Conservation (phyloP, 495 filamentous ascomycete genomes). For the Aspergillus ostianus region DNA sequence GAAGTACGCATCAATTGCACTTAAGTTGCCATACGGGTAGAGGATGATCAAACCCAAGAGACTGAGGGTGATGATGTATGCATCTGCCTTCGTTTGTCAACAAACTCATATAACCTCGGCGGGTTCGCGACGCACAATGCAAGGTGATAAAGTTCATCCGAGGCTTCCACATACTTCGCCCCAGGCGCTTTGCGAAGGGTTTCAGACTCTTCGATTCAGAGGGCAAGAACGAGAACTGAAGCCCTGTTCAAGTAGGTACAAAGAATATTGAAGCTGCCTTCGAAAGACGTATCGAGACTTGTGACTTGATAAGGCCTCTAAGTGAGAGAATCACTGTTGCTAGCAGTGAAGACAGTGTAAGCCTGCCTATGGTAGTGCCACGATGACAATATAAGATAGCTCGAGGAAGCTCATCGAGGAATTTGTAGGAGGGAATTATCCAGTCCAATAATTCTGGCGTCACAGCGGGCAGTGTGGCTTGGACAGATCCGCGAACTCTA, state of each 20-base stretch:
- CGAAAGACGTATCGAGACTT: background rate
- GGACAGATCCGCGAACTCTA: background rate
- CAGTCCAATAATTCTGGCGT: slow-evolving; percentile 4
- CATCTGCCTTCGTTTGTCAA: slow-evolving; percentile 26
- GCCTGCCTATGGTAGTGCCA: background rate
- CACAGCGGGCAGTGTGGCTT: background rate
- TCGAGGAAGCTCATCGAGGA: background rate
- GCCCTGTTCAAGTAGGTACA: background rate
- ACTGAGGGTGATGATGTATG: slow-evolving; percentile 35
- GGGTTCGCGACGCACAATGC: slow-evolving; percentile 40
- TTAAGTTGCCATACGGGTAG: slow-evolving; percentile 41
- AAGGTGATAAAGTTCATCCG: slow-evolving; percentile 69
- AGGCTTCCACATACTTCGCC: slow-evolving; percentile 28
- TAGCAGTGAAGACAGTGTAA: slow-evolving; percentile 1
- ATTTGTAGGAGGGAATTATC: slow-evolving; percentile 18
- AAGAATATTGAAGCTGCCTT: background rate
- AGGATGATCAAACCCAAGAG: slow-evolving; percentile 36
- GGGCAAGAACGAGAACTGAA: background rate
- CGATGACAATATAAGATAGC: background rate
- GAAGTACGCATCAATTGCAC: slow-evolving; percentile 42
- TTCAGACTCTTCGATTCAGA: background rate
- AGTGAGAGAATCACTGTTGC: slow-evolving; percentile 15
- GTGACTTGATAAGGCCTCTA: background rate
- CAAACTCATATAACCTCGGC: background rate
- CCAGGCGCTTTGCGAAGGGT: background rate